Evolutionary conservation across 208 protist genomes (phyloP).

Genomic region (Leishmania gerbilli): DNA sequence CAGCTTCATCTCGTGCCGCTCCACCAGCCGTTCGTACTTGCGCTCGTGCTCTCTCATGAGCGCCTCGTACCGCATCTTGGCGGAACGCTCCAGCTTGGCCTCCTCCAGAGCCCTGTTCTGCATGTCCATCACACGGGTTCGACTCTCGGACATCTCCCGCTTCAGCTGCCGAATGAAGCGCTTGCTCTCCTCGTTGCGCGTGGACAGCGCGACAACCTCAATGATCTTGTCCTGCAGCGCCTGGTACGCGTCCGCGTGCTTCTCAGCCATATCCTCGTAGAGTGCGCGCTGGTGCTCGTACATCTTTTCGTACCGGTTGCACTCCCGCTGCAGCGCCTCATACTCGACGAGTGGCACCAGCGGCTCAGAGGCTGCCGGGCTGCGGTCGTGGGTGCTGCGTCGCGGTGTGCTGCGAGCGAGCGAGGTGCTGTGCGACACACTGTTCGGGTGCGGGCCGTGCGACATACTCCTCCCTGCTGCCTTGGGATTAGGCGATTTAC

Average conservation of each 20-base stretch:
- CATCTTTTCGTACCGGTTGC: constrained; percentile 86
- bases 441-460: constrained; percentile 7
- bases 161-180: constrained; percentile 90
- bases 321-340: constrained; percentile 68
- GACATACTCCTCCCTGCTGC: constrained; percentile 26
- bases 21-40: constrained; percentile 55
- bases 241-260: constrained; percentile 70
- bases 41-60: constrained; percentile 63
- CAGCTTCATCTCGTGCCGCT: constrained; percentile 67
- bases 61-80: constrained; percentile 57
- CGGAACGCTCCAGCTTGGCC: constrained; percentile 47
- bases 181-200: constrained; percentile 89
- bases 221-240: constrained; percentile 87
- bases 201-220: constrained; percentile 85
- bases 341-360: constrained; percentile 59
- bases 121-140: constrained; percentile 78
- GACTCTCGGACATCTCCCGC: constrained; percentile 82
- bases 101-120: constrained; percentile 80
- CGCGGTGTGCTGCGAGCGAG: constrained; percentile 22
- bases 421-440: constrained; percentile 31
- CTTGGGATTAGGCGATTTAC: constrained; percentile 63
- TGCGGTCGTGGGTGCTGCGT: constrained; percentile 15
- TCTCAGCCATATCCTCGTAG: constrained; percentile 84
- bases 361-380: constrained; percentile 31
- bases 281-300: constrained; percentile 87